phyloP scores from a whole-genome alignment of 2,329 filamentous ascomycete genomes.

The Geosmithia putterillii region DNA sequence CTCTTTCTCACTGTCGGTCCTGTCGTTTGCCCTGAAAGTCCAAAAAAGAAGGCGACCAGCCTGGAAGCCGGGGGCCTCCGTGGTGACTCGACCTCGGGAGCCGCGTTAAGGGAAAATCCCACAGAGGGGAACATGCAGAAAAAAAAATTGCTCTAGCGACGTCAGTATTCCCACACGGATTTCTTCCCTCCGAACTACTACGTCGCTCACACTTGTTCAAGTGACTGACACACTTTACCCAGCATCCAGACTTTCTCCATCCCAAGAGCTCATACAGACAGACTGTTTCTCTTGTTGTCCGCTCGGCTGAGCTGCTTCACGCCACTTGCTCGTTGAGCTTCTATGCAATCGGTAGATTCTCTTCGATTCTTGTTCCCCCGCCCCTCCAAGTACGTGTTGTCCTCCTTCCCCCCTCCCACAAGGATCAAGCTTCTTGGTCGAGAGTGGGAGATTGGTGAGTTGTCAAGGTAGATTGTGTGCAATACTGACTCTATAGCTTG shows the following conservation, averaged over 20 bases:
- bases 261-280: too few relatives aligned
- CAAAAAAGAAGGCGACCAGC: too few relatives aligned
- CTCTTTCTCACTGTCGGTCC: too few relatives aligned
- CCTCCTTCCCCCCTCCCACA: conserved; percentile 1
- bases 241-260: too few relatives aligned
- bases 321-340: conserved; percentile 24
- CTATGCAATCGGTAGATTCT: conserved; percentile 86
- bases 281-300: not conserved
- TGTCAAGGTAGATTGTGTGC: not conserved
- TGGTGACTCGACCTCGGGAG: not conserved
- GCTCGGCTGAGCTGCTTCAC: conserved; percentile 6
- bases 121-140: not conserved
- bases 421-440: too few relatives aligned
- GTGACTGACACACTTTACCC: too few relatives aligned
- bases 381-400: conserved; percentile 68
- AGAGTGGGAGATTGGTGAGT: too few relatives aligned
- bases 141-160: not conserved
- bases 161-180: not conserved
- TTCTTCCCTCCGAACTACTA: not conserved
- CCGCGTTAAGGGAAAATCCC: not conserved
- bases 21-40: too few relatives aligned
- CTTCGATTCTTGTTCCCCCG: conserved; percentile 80
- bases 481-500: conserved; percentile 2
- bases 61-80: too few relatives aligned
- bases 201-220: too few relatives aligned